Evolutionary conservation across 208 protist species (phyloP), one percentile per base, ranked within the genome.

Genomic region (Acanthamoeba culbertsoni): DNA sequence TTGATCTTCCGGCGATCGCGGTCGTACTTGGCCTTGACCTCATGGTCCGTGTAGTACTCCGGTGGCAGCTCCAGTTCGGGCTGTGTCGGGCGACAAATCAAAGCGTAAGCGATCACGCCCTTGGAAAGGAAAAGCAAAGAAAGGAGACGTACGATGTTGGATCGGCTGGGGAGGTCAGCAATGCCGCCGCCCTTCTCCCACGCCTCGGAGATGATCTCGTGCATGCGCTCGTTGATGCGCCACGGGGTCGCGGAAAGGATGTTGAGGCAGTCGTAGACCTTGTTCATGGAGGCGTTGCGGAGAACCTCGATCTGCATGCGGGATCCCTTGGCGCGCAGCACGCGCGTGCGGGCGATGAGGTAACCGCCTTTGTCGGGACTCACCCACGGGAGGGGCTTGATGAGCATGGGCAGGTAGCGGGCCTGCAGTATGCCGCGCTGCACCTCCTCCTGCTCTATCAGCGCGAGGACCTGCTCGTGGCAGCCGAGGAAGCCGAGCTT

Each of bases 171-270:
- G 10, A 97, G 35, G 35, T 94, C 91, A 18, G 35, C 93, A 10
- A 97, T 37, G 33, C 59, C 93, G 42, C 94, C 94, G 68, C 95
- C 95, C 4, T 20, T 37, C 0, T 91, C 65, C 92, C 93, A 95
- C 10, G 93, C 86, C 14, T 93, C 73, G 2, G 43, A 12, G 3
- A 97, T 55, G 45, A 96, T 35, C 2, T 92, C 10, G 42, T 94
- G 92, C 26, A 97, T 53, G 46, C 82, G 75, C 26, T 59, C 10
- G 92, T 97, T 97, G 35, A 97, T 95, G 5, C 57, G 86, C 96
- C 96, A 97, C 3, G 84, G 68, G 33, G 95, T 96, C 20, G 68
- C 26, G 26, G 68, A 63, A 0, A 97, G 53, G 6, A 94, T 51
- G 93, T 97, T 96, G 26, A 97, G 88, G 88, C 63, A 55, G 12